These are phyloP conservation scores for Cynara cardunculus DNA, from an alignment of 129 eudicot genomes.

Conservation along the genomic window DNA sequence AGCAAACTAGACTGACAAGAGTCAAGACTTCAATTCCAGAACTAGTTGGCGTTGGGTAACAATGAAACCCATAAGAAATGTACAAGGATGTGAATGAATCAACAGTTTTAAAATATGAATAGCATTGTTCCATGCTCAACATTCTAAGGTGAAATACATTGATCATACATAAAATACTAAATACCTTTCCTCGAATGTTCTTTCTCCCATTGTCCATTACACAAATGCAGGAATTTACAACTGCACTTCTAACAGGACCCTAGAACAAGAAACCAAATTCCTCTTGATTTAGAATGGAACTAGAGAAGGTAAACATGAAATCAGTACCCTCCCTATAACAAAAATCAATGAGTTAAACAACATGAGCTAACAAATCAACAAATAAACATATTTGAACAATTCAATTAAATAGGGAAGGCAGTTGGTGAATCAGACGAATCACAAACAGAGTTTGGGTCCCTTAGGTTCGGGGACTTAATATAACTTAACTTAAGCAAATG, in stretches of 20 bases:
- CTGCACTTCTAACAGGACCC: slow-evolving; percentile 11
- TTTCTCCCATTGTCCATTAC: slow-evolving; percentile 14
- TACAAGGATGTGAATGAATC: background rate
- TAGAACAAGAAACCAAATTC: slow-evolving; percentile 16
- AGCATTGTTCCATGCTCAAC: background rate
- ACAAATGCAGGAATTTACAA: slow-evolving; percentile 7
- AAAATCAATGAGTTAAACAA: background rate
- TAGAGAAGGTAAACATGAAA: background rate
- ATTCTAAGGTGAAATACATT: background rate
- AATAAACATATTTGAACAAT: background rate
- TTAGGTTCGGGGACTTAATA: background rate
- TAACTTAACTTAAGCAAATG: background rate
- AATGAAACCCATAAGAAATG: background rate
- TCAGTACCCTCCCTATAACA: background rate
- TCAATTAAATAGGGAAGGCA: background rate
- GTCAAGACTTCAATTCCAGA: background rate
- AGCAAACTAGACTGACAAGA: background rate
- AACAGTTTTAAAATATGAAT: background rate
- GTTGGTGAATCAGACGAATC: background rate
- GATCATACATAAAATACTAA: background rate
- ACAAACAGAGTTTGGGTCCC: background rate
- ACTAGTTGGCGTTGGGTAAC: background rate
- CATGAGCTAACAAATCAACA: background rate
- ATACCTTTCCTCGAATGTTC: slow-evolving; percentile 26
- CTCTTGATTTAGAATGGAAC: background rate